A percentile compares a stretch with the other conserved stretches of the same genome.
Evolutionary conservation across 768 basidiomycete genomes (phyloP).

Genomic region (Floccularia luteovirens): DNA sequence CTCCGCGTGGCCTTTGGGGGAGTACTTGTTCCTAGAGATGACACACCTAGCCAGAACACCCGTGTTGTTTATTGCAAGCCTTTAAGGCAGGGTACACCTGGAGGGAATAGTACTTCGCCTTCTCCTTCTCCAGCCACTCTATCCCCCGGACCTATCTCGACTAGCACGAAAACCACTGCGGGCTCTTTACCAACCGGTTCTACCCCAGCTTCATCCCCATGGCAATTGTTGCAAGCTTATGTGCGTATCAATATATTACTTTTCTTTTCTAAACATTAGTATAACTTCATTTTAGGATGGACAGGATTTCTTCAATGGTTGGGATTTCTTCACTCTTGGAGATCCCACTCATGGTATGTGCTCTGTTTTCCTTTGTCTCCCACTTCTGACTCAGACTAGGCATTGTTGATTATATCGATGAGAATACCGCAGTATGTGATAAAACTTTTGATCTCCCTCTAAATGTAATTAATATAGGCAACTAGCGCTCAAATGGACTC

Average conservation of each 20-base stretch:
- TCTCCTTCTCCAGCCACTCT: constrained; percentile 10
- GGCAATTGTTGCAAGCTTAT: constrained; percentile 54
- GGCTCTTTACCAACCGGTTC: neutral
- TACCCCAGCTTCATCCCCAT: constrained; percentile 12
- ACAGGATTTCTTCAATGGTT: constrained; percentile 72
- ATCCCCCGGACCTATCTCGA: constrained; percentile 5
- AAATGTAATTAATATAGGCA: constrained; percentile 3
- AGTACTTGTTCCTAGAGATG: constrained; percentile 37
- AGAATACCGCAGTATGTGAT: constrained; percentile 22
- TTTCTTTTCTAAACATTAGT: constrained; percentile 6
- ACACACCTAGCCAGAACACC: constrained; percentile 8
- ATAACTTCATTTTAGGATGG: constrained; percentile 37
- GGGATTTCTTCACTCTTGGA: constrained; percentile 57
- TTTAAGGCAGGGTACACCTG: constrained; percentile 19
- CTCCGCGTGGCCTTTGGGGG: constrained; percentile 58
- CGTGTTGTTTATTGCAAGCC: constrained; percentile 38
- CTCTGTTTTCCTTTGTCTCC: constrained; percentile 1
- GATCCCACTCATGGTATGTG: constrained; percentile 73
- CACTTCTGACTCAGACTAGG: constrained; percentile 12
- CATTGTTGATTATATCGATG: constrained; percentile 51
- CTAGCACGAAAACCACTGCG: constrained; percentile 6
- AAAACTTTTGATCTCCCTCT: constrained; percentile 27
- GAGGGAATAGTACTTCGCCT: constrained; percentile 15
- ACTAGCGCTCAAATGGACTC: constrained; percentile 49
- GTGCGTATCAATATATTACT: constrained; percentile 27